Percentiles rank a stretch among this genome's conserved stretches.
Conservation (phyloP, 495 filamentous ascomycete species). For the Hapsidospora chrysogenum region DNA sequence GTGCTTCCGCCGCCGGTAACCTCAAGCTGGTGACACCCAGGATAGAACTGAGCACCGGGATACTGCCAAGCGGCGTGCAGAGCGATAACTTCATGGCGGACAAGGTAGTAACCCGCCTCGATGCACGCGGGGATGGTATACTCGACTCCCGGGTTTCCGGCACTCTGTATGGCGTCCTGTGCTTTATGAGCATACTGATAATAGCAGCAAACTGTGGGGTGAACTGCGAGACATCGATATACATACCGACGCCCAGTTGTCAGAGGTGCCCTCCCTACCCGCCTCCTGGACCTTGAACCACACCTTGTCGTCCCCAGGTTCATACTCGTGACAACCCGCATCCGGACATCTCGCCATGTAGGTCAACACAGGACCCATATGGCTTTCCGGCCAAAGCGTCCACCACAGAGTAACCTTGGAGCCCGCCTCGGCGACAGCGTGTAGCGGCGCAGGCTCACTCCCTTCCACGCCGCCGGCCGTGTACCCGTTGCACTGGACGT, state of each 20-base stretch:
- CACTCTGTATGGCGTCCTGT: conserved; percentile 16
- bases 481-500: conserved; percentile 28
- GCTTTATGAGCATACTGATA: neutral
- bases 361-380: conserved; percentile 49
- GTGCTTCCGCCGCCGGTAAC: conserved; percentile 38
- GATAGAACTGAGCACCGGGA: conserved; percentile 53
- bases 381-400: conserved; percentile 43
- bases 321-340: conserved; percentile 38
- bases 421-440: conserved; percentile 36
- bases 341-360: conserved; percentile 49
- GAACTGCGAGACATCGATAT: neutral
- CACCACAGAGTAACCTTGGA: conserved; percentile 41
- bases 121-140: conserved; percentile 45
- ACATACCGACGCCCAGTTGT: conserved; percentile 11
- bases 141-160: conserved; percentile 38
- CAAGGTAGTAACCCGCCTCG: conserved; percentile 44
- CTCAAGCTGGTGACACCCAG: conserved; percentile 50
- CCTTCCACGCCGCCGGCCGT: conserved; percentile 17
- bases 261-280: conserved; percentile 32
- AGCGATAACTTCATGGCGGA: conserved; percentile 55
- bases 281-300: conserved; percentile 48
- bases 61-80: conserved; percentile 37
- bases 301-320: conserved; percentile 24
- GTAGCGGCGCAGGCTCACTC: conserved; percentile 34
- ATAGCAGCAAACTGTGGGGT: neutral